Percentiles rank a stretch among this genome's conserved stretches.
Conservation (phyloP, 2,329 filamentous ascomycete genomes). For the Phaeosphaeriaceae sp. region DNA sequence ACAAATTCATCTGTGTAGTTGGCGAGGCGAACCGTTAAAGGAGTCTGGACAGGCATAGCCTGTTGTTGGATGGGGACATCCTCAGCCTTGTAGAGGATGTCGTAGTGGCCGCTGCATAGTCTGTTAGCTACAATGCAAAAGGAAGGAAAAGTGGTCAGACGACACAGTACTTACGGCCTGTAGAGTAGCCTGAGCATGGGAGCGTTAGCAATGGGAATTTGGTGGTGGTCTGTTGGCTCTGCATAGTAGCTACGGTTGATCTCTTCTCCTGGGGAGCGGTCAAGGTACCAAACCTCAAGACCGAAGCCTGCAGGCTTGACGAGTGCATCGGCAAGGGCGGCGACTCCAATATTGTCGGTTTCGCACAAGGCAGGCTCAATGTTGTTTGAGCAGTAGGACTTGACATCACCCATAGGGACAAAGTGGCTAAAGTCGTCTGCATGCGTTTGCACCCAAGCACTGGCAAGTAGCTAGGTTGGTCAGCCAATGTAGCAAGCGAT, state of each 20-base stretch:
- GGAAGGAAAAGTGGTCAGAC: constrained; percentile 7
- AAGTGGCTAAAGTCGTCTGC: constrained; percentile 74
- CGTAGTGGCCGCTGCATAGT: constrained; percentile 77
- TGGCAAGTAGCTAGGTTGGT: constrained; percentile 71
- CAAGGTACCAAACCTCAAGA: constrained; percentile 89
- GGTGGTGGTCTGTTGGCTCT: constrained; percentile 57
- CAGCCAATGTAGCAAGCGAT: constrained; percentile 10
- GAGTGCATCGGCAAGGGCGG: constrained; percentile 76
- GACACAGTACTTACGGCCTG: constrained; percentile 60
- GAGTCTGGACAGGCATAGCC: constrained; percentile 33
- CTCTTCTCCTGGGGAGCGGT: constrained; percentile 78
- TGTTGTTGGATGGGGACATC: constrained; percentile 50
- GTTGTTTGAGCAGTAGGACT: constrained; percentile 70
- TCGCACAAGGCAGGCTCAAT: constrained; percentile 80
- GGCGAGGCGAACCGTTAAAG: constrained; percentile 45
- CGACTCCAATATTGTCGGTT: constrained; percentile 89
- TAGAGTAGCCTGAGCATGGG: constrained; percentile 73
- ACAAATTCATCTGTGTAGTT: constrained; percentile 51
- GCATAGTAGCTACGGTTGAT: constrained; percentile 73
- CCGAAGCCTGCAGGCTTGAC: constrained; percentile 79
- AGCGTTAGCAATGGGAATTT: constrained; percentile 51
- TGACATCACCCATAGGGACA: constrained; percentile 62
- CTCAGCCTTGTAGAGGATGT: constrained; percentile 81
- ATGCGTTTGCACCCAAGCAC: constrained; percentile 82
- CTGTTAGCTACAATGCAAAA: not conserved